phyloP scores from a whole-genome alignment of 2,329 filamentous ascomycete genomes.

The Arthrobotrys conoides region DNA sequence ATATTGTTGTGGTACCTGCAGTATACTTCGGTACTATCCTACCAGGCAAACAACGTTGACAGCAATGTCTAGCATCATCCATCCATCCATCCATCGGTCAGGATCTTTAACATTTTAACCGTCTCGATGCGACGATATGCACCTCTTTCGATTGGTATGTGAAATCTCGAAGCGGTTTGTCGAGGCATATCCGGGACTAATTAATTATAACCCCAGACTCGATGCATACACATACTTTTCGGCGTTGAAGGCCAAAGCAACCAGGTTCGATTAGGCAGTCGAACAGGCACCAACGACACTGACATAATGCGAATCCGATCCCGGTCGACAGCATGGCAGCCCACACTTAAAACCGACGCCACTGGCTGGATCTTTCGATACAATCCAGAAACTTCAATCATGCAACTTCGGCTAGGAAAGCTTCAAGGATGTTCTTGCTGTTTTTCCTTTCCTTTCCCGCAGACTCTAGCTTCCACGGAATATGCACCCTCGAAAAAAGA shows the following conservation, averaged over 20 bases:
- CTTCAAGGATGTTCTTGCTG: slow-evolving; percentile 47
- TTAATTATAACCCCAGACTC: slow-evolving; percentile 8
- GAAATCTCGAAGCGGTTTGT: slow-evolving; percentile 27
- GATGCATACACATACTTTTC: no score
- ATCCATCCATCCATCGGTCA: no score
- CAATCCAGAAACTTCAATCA: slow-evolving; percentile 48
- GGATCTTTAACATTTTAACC: slow-evolving; percentile 34
- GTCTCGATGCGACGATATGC: slow-evolving; percentile 49
- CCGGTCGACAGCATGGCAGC: slow-evolving; percentile 44
- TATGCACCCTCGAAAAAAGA: slow-evolving; percentile 24
- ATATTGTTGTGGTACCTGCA: slow-evolving; percentile 45
- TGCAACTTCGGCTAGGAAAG: slow-evolving; percentile 56
- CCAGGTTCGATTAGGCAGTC: slow-evolving; percentile 59
- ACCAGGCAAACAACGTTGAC: slow-evolving; percentile 40
- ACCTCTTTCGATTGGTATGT: slow-evolving; percentile 33
- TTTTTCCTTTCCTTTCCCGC: slow-evolving; percentile 50
- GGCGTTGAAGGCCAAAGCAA: slow-evolving; percentile 26
- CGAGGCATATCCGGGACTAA: slow-evolving; percentile 16
- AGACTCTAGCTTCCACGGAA: slow-evolving; percentile 30
- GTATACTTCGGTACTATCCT: not conserved
- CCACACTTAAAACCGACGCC: slow-evolving; percentile 48
- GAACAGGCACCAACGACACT: slow-evolving; percentile 59
- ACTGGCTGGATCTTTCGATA: slow-evolving; percentile 37
- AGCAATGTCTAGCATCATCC: slow-evolving; percentile 34
- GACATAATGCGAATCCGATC: slow-evolving; percentile 57